Conservation (phyloP, 495 filamentous ascomycete genomes). For the Penicillium canariense region DNA sequence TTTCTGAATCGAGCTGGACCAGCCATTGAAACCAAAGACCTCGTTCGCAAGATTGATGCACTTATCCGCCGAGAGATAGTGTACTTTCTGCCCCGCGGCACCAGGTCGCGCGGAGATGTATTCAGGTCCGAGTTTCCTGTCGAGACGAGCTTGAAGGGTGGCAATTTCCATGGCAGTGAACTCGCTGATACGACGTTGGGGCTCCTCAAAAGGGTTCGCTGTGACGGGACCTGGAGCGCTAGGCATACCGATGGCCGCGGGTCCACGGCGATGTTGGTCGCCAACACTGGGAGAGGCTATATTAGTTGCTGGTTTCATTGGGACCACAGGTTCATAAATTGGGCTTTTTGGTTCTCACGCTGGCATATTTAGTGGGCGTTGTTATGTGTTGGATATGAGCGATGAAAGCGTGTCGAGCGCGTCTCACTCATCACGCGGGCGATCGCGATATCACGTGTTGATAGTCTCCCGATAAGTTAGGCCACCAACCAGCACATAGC, state of each 20-base stretch:
- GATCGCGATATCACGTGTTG: conserved; percentile 45
- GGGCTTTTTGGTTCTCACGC: conserved; percentile 34
- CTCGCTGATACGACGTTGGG: conserved; percentile 61
- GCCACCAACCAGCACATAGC: neutral
- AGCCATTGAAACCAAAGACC: conserved; percentile 98
- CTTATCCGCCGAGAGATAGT: conserved; percentile 91
- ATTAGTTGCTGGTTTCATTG: conserved; percentile 25
- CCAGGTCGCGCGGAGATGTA: conserved; percentile 85
- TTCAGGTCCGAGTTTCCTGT: conserved; percentile 95
- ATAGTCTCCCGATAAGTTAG: conserved; percentile 17
- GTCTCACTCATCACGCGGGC: conserved; percentile 28
- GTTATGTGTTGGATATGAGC: conserved; percentile 4
- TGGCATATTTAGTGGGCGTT: conserved; percentile 35
- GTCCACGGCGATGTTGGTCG: conserved; percentile 65
- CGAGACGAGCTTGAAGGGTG: conserved; percentile 77
- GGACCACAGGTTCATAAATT: neutral
- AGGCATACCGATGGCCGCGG: conserved; percentile 38
- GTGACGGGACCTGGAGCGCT: conserved; percentile 31
- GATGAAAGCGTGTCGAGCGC: conserved; percentile 23
- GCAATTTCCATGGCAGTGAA: conserved; percentile 91
- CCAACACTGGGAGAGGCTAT: conserved; percentile 58
- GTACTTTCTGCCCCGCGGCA: conserved; percentile 75
- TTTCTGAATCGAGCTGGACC: conserved; percentile 86
- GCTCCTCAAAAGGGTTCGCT: conserved; percentile 77
- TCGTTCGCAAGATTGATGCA: conserved; percentile 95